Conservation (phyloP, 1,139 yeast genomes). For the Arxiozyma heterogenica region DNA sequence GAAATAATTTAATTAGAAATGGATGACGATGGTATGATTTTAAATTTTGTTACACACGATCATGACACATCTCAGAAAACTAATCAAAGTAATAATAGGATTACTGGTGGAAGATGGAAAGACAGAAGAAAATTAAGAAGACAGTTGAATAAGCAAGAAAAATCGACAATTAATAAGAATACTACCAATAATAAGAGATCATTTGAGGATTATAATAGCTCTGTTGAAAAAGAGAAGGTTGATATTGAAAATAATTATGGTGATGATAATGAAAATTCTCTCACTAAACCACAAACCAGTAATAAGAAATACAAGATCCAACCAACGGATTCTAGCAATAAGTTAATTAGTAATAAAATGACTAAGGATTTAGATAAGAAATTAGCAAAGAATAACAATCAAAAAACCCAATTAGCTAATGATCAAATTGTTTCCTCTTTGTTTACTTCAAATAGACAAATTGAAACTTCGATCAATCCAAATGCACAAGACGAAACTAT, state of each 20-base stretch:
- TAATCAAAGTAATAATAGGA: slow-evolving; percentile 31
- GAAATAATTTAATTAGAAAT: neutral
- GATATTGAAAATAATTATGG: too few species aligned
- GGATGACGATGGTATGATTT: slow-evolving; percentile 29
- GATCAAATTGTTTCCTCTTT: slow-evolving; percentile 61
- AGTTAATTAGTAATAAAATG: slow-evolving; percentile 7
- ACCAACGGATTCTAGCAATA: neutral
- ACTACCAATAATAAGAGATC: neutral
- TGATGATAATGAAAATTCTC: neutral
- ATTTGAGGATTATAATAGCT: neutral
- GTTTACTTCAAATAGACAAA: slow-evolving; percentile 62
- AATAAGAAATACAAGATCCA: neutral
- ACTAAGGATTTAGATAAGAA: slow-evolving; percentile 14
- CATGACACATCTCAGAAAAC: slow-evolving; percentile 11
- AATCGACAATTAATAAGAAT: neutral
- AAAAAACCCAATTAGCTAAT: slow-evolving; percentile 8
- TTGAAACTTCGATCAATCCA: slow-evolving; percentile 22
- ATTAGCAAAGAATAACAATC: slow-evolving; percentile 5
- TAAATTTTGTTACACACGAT: slow-evolving; percentile 21
- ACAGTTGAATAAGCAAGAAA: slow-evolving; percentile 25
- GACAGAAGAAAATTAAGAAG: slow-evolving; percentile 47
- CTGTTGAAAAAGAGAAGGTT: neutral
- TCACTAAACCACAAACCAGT: slow-evolving; percentile 3
- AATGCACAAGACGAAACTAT: slow-evolving; percentile 27
- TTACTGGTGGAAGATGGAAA: slow-evolving; percentile 70